Evolutionary conservation across 176 grass and related monocot species (phyloP).

Genomic region (Themeda triandra): DNA sequence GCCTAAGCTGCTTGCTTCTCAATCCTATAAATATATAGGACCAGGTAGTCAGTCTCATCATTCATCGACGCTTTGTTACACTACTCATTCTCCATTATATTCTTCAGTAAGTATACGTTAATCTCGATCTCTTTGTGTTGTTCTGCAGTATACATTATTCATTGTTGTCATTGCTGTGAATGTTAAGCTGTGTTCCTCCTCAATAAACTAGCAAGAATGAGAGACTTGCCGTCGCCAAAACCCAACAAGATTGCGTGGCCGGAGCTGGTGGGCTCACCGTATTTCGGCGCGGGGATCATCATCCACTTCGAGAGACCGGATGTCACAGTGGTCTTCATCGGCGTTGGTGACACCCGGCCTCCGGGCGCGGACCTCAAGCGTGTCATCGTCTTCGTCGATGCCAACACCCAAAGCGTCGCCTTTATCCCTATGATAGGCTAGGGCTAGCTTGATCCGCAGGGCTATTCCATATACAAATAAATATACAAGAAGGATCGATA

Average conservation of each 20-base stretch:
- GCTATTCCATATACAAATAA: no score
- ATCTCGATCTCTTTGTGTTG: no score
- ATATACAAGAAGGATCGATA: no score
- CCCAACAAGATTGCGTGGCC: background rate
- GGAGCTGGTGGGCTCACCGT: constrained; percentile 5
- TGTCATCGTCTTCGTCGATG: background rate
- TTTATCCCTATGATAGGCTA: background rate
- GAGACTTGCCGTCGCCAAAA: background rate
- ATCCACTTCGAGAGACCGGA: background rate
- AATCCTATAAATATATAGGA: no score
- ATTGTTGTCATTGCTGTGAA: no score
- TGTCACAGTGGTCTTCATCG: background rate
- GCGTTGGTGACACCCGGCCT: background rate
- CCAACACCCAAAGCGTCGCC: background rate
- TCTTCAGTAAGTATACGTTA: no score
- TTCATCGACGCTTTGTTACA: no score
- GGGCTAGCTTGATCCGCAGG: background rate
- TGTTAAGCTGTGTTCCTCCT: no score
- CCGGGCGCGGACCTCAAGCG: background rate
- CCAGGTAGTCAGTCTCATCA: no score
- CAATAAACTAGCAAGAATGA: background rate
- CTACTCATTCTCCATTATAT: no score
- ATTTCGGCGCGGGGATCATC: background rate
- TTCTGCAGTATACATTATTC: no score
- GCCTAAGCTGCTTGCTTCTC: no score